Conservation (phyloP, 192 early-diverging fungal genomes). For the Podila epicladia region DNA sequence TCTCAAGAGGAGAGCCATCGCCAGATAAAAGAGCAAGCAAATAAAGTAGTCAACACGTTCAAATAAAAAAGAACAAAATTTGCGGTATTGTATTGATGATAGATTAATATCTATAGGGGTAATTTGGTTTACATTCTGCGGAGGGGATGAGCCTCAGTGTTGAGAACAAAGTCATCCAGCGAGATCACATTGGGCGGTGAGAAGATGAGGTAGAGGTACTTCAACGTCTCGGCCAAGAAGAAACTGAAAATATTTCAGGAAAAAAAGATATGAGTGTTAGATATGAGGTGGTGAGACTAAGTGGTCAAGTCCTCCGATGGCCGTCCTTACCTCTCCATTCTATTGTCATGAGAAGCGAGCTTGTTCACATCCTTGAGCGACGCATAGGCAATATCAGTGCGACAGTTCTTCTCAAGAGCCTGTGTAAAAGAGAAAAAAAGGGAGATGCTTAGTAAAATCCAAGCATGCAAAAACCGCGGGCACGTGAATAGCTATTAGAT, state of each 20-base stretch:
- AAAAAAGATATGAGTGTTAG: too few species aligned
- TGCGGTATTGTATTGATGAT: background rate
- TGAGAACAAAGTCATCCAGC: constrained; percentile 89
- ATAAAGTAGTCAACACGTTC: background rate
- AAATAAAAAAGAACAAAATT: background rate
- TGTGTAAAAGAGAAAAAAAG: background rate
- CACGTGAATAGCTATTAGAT: background rate
- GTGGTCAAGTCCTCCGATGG: too few species aligned
- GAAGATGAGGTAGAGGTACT: constrained; percentile 94
- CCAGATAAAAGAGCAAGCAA: background rate
- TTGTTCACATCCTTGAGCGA: constrained; percentile 54
- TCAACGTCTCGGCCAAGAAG: constrained; percentile 95
- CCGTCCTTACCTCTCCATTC: constrained; percentile 60
- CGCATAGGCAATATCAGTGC: constrained; percentile 58
- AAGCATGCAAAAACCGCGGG: too few species aligned
- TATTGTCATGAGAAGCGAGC: constrained; percentile 48
- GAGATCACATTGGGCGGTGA: constrained; percentile 66
- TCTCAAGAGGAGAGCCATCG: background rate
- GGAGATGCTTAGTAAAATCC: too few species aligned
- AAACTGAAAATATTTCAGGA: constrained; percentile 58
- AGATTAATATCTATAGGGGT: background rate
- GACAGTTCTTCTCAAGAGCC: constrained; percentile 58
- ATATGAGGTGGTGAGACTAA: too few species aligned
- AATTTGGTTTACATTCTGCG: constrained; percentile 35
- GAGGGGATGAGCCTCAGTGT: constrained; percentile 95